Base-by-base conservation (phyloP, 805 yeast genomes). In the Hagleromyces aurorensis region DNA sequence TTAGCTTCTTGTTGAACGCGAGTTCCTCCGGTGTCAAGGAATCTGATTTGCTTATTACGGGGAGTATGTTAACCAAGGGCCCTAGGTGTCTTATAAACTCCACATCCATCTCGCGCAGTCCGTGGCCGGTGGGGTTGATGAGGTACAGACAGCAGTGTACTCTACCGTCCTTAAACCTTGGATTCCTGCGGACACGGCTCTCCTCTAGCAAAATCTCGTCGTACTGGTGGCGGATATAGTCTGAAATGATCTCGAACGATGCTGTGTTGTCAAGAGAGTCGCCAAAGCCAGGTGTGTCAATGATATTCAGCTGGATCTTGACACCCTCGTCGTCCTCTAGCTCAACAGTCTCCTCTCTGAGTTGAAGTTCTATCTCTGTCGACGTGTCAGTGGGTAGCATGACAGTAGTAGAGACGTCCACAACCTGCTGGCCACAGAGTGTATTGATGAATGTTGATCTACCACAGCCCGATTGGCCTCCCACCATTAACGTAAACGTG, bases 361-460 rank as follows among this genome's bases (percentile, higher is more conserved):
- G 57, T 29, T 75, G 76, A 47, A 81, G 62, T 14, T 69, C 75
- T 31, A 72, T 58, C 28, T 65, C 72, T 1, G 65, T 57, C 6
- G 63, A 51, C 3, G 50, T 52, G 41, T 78, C 84, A 20, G 77
- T 75, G 16, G 69, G 67, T 16, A 65, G 48, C 37, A 68, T 55
- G 9, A 70, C 62, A 1, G 85, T 75, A 17, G 78, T 69, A 2
- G 82, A 72, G 1, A 76, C 67, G 23, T 80, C 84, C 8, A 81
- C 89, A 21, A 86, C 86, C 44, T 80, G 76, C 41, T 86, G 91
- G 36, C 82, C 94, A 61, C 96, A 86, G 31, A 86, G 65, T 20
- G 94, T 80, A 62, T 87, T 86, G 54, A 87, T 83, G 48, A 86
- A 79, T 4, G 95, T 86, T n/a, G 94, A 80, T 54, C 95, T 72